phyloP scores from a whole-genome alignment of 305 asterid genomes.

The Fraxinus platypoda region DNA sequence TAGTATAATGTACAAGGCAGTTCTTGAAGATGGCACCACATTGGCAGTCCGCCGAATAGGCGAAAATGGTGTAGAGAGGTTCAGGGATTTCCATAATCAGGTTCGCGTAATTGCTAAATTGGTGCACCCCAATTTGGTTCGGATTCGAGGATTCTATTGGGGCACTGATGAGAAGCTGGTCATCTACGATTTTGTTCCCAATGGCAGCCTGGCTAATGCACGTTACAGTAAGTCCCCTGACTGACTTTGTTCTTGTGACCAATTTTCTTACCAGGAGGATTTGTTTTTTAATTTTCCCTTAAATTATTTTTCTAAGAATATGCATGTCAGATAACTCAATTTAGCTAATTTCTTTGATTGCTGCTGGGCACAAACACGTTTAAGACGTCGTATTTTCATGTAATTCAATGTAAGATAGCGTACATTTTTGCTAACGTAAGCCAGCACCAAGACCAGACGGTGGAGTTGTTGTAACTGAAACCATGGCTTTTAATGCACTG shows the following conservation, averaged over 20 bases:
- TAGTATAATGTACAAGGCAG: slow-evolving; percentile 88
- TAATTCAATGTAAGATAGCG: neutral
- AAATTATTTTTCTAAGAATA: neutral
- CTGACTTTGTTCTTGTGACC: neutral
- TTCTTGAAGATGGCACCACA: slow-evolving; percentile 69
- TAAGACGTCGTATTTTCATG: neutral
- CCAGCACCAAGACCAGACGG: slow-evolving; percentile 27
- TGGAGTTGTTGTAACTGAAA: slow-evolving; percentile 65
- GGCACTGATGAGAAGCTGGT: slow-evolving; percentile 82
- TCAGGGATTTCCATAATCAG: slow-evolving; percentile 77
- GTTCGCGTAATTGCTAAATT: slow-evolving; percentile 63
- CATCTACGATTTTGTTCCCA: slow-evolving; percentile 82
- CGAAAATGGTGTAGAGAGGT: slow-evolving; percentile 72
- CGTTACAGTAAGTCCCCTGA: slow-evolving; percentile 66
- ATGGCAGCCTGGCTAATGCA: slow-evolving; percentile 79
- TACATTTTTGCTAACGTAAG: slow-evolving; percentile 25
- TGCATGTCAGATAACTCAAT: neutral
- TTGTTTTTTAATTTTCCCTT: neutral
- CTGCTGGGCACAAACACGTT: neutral
- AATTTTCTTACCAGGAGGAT: neutral
- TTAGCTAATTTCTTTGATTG: neutral
- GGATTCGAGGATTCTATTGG: slow-evolving; percentile 87
- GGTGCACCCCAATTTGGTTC: slow-evolving; percentile 77
- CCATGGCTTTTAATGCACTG: slow-evolving; percentile 48
- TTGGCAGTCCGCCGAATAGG: slow-evolving; percentile 83